Evolutionary conservation across 2,329 filamentous ascomycete genomes (phyloP), one percentile per base, ranked within the genome.

Genomic region (Penicillium olsonii): DNA sequence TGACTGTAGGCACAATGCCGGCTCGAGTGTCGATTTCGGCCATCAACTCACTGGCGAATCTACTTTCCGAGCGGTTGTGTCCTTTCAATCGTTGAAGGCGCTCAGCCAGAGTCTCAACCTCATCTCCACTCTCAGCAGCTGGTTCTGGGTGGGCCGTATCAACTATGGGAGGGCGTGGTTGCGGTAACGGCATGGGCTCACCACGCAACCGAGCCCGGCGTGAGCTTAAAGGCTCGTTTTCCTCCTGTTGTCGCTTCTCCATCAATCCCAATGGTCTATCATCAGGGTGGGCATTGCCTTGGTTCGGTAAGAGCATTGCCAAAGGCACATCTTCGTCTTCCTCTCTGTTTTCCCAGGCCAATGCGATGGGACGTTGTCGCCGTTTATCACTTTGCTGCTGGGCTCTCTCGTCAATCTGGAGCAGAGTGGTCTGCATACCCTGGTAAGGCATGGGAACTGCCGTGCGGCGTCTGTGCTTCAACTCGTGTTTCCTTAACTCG

Each of bases 381-480:
- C 69, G 60, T 22, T 87, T 80, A 56, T 86, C 84, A 59, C 85
- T 86, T 67, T 96, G 88, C 19, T 91, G 81, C 69, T 96, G 88
- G 18, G 90, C 89, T 22, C 96, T 90, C 0, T 90, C 88, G 64
- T 99, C 92, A 59, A 97, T 81, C 66, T 99, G 85, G 1, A 99
- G 78, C 4, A 99, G 78, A 0, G 94, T 99, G 12, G 89, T 89
- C 56, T 94, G 90, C 80, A 95, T 86, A n/a, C 90, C 92, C 46
- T 47, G 41, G 31, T 50, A 46, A 43, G 51, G 31, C 11, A 47
- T 45, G 87, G 85, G 17, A 87, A 86, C 59, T 78, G 85, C 79
- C 12, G 87, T 87, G 18, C 85, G 82, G 24, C 87, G 94, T 29
- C 94, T 85, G 54, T 85, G 78, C 69, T 90, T 92, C 62, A 95